phyloP scores from a whole-genome alignment of 352 stramenopile genomes.

The Lagenidium giganteum region DNA sequence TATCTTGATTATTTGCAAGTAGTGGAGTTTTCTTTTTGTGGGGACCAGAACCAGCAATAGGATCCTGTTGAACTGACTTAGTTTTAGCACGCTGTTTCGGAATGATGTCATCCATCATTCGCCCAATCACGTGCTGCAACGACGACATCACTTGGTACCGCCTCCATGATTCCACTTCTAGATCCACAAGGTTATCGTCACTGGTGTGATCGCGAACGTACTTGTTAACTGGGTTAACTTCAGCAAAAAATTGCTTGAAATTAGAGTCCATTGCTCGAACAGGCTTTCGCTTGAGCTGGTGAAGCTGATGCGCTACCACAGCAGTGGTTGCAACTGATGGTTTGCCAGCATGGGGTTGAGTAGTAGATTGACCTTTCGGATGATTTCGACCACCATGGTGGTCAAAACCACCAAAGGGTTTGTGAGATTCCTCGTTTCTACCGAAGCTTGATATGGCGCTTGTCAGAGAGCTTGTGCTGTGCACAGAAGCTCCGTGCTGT shows the following conservation, averaged over 20 bases:
- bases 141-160: slow-evolving; percentile 32
- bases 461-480: no score
- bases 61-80: slow-evolving; percentile 4
- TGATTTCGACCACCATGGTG: neutral
- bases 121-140: slow-evolving; percentile 21
- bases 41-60: no score
- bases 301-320: neutral
- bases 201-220: slow-evolving; percentile 32
- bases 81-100: neutral
- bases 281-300: slow-evolving; percentile 12
- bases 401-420: no score
- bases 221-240: slow-evolving; percentile 57
- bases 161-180: slow-evolving; percentile 54
- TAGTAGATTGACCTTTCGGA: no score
- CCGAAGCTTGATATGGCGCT: no score
- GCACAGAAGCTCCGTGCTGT: neutral
- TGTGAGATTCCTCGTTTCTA: no score
- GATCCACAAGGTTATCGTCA: slow-evolving; percentile 24
- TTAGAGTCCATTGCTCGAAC: slow-evolving; percentile 22
- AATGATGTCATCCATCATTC: slow-evolving; percentile 30
- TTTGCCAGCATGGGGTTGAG: no score
- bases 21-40: no score
- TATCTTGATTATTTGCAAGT: no score
- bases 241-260: slow-evolving; percentile 39
- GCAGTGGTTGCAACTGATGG: neutral